These are phyloP conservation scores for Penicillium sp. DNA, from an alignment of 2,329 filamentous ascomycete species.

Conservation along the genomic window DNA sequence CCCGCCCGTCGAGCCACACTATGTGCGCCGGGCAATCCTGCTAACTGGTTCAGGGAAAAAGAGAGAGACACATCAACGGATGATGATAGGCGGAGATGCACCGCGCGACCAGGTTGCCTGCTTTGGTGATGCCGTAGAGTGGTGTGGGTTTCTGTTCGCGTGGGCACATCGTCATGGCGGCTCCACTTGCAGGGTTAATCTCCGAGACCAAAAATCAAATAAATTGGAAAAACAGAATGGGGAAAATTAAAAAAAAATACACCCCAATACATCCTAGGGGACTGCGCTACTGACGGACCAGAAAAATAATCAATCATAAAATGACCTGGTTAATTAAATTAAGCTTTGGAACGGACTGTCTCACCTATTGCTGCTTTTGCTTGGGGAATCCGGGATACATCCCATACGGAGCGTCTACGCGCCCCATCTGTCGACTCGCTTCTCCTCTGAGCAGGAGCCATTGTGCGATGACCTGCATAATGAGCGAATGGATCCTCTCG, in stretches of 20 bases:
- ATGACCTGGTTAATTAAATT: constrained; percentile 24
- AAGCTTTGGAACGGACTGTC: constrained; percentile 34
- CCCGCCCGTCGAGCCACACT: neutral
- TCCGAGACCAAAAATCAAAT: constrained; percentile 16
- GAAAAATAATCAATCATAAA: too few species aligned
- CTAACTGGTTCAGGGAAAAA: too few species aligned
- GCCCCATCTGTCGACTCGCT: neutral
- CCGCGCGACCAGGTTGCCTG: neutral
- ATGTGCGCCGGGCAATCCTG: neutral
- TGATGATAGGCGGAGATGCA: neutral
- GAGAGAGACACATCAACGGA: neutral
- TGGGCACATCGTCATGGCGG: constrained; percentile 25
- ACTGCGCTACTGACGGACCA: too few species aligned
- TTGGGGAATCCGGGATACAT: neutral
- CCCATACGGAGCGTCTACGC: neutral
- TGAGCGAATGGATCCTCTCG: neutral
- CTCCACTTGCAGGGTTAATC: constrained; percentile 24
- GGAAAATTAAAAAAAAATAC: neutral
- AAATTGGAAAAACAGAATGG: neutral
- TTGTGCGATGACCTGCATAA: neutral
- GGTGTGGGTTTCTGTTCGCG: constrained; percentile 14
- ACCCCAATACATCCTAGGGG: too few species aligned
- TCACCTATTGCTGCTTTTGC: constrained; percentile 21
- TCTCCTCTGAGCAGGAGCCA: neutral
- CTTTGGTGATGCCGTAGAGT: constrained; percentile 4